Percentiles rank a stretch among this genome's conserved stretches.
Evolutionary conservation across 441 rosid species (phyloP).

Genomic region (Sinapis alba): DNA sequence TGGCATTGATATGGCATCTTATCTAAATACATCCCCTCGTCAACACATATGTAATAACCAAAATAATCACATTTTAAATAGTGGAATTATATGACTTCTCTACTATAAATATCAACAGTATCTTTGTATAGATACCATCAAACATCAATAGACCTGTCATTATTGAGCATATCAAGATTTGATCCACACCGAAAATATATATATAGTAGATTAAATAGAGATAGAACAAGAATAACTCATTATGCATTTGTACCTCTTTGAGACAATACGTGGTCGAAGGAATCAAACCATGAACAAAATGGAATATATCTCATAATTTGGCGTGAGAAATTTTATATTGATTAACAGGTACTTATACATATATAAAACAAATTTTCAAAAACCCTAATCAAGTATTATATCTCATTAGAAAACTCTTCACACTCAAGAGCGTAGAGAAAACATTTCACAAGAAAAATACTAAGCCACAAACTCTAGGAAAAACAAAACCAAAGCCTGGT

Average conservation of each 20-base stretch:
- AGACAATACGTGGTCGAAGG: conserved; percentile 10
- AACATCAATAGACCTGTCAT: not conserved
- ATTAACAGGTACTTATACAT: conserved; percentile 19
- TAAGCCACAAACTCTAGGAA: not conserved
- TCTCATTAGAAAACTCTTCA: conserved; percentile 21
- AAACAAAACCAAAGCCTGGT: not conserved
- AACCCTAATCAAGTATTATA: conserved; percentile 31
- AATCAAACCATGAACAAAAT: not conserved
- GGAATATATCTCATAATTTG: not conserved
- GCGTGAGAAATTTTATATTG: conserved; percentile 25
- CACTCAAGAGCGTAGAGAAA: not conserved
- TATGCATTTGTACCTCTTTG: not conserved
- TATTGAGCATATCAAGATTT: not conserved
- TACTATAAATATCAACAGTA: not conserved
- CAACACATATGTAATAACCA: not conserved
- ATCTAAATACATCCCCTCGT: conserved; percentile 9
- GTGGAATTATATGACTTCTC: not conserved
- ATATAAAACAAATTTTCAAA: conserved; percentile 9
- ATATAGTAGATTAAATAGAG: not conserved
- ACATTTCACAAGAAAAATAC: not conserved
- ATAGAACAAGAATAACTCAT: conserved; percentile 3
- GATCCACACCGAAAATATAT: not conserved
- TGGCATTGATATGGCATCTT: conserved; percentile 8
- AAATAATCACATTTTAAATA: not conserved
- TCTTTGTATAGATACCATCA: not conserved